Base-by-base conservation (phyloP, 108 stramenopile species). In the Cylindrotheca fusiformis region DNA sequence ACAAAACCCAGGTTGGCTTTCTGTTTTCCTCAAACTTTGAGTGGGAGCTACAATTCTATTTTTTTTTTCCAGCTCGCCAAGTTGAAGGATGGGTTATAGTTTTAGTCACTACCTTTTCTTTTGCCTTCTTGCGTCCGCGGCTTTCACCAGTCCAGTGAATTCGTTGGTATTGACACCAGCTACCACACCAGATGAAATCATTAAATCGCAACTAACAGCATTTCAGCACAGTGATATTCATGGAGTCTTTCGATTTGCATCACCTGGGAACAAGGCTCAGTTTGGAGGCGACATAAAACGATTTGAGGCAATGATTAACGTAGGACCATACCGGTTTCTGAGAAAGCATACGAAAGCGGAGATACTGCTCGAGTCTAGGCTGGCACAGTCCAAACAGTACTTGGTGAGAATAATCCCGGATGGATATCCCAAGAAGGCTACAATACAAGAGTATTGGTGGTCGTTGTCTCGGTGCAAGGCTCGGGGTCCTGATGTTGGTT, bases 371-470 rank as follows among this genome's bases (percentile, higher is more conserved):
- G 52, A 31, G 18, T 64, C 52, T 12, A 64, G 21, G 4, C 52
- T 64, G 19, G 63, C 32, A 19, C 52, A 12, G 4, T 64, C 63
- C 20, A 24, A 32, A 2, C 63, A 64, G n/a, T 64, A 23, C 32
- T 33, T 64, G 14, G 63, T 64, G 1, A 31, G 63, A 19, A 41
- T 64, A 2, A 18, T 31, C 4, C 52, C 63, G 3, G n/a, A 22
- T 1, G 32, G 1, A 8, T 53, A 17, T 29, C 6, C 63, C 10
- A 28, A 52, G 21, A 48, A 30, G 49, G 28, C 2, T 2, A 32
- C 24, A 14, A 29, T 64, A 8, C 14, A 54, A 0, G 63, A 64
- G 22, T 64, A 64, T 23, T 64, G 63, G 63, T 64, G 63, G 63
- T 64, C 63, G 4, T 36, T 64, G 20, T 64, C 63, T 17, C 32